A percentile compares a stretch with the other conserved stretches of the same genome.
Conservation (phyloP, 441 rosid genomes). For the Corymbia calophylla region DNA sequence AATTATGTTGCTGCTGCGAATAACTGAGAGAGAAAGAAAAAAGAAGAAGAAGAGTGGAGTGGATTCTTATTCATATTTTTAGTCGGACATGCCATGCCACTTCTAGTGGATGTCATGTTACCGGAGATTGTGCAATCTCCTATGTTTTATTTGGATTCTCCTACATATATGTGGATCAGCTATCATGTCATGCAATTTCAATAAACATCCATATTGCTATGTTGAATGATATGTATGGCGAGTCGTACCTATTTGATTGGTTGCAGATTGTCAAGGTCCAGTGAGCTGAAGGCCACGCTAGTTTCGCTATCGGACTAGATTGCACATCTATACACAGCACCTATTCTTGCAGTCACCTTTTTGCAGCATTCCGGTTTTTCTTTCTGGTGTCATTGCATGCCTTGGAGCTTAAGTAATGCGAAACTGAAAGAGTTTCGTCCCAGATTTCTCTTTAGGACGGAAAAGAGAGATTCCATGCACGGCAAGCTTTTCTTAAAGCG, state of each 20-base stretch:
- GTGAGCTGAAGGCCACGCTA: background rate
- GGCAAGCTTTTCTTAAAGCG: background rate
- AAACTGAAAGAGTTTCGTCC: background rate
- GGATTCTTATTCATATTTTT: background rate
- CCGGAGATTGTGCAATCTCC: background rate
- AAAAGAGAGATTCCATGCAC: background rate
- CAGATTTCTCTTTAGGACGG: background rate
- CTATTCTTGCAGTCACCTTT: background rate
- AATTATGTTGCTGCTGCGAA: background rate
- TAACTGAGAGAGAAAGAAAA: background rate
- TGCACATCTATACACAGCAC: background rate
- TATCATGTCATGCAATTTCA: background rate
- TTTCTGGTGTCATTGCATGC: background rate
- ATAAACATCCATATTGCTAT: background rate
- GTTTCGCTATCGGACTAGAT: background rate
- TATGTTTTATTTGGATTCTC: background rate
- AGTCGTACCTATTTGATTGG: background rate
- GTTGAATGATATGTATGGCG: background rate
- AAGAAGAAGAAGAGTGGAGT: background rate
- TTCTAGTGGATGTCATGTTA: background rate
- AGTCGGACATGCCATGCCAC: background rate
- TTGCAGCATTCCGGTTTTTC: background rate
- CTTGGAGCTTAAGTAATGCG: background rate
- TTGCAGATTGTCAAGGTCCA: background rate
- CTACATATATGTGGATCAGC: background rate